Evolutionary conservation across 352 stramenopile species (phyloP).

Genomic region (Globisporangium parvum): DNA sequence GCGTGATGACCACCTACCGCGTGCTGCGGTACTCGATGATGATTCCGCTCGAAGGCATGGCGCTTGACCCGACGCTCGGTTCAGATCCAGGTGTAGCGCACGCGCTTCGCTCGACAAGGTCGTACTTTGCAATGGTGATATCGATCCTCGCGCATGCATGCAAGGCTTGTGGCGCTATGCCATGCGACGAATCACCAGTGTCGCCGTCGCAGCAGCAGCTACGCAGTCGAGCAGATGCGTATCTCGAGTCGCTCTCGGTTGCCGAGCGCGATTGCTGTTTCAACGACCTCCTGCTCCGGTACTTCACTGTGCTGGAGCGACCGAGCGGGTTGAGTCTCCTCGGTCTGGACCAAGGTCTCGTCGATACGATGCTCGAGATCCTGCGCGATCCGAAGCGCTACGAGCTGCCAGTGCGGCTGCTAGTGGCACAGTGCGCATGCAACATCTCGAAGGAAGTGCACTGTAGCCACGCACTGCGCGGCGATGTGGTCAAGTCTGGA

Average conservation of each 20-base stretch:
- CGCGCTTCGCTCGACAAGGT: not conserved
- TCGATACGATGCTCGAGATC: not conserved
- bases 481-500: not conserved
- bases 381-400: not conserved
- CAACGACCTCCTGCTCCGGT: not conserved
- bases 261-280: not conserved
- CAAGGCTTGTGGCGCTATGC: not conserved
- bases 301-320: not conserved
- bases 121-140: not conserved
- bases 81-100: no score
- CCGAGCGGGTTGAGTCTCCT: not conserved
- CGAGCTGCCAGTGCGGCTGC: not conserved
- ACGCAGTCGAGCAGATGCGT: not conserved
- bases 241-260: not conserved
- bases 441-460: not conserved
- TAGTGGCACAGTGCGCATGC: not conserved
- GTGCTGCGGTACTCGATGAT: slow-evolving; percentile 4
- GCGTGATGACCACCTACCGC: slow-evolving; percentile 3
- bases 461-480: not conserved
- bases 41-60: not conserved
- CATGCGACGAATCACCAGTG: not conserved
- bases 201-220: not conserved
- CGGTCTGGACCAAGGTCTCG: not conserved
- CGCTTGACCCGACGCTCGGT: not conserved
- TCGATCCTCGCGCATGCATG: not conserved